phyloP scores from a whole-genome alignment of 768 basidiomycete species.

The Infundibulicybe gibba region DNA sequence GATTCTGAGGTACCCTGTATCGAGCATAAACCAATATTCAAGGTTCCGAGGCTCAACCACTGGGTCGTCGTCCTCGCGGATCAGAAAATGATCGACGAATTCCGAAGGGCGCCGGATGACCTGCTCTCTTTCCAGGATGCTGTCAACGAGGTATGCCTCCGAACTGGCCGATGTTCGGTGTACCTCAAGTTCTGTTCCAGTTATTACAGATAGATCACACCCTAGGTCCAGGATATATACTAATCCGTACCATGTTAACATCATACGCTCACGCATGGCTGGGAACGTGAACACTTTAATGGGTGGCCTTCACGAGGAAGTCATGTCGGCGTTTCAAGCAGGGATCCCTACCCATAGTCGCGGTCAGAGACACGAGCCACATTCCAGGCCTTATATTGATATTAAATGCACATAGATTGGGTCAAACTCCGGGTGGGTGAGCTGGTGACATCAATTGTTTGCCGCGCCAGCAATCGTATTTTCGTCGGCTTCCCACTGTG shows the following conservation, averaged over 20 bases:
- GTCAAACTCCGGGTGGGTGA: constrained; percentile 19
- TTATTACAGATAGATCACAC: not conserved
- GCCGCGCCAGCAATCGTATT: constrained; percentile 37
- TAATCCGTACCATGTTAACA: not conserved
- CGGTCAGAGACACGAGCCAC: not conserved
- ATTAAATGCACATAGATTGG: constrained; percentile 31
- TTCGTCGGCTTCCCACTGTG: constrained; percentile 50
- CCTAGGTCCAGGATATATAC: not conserved
- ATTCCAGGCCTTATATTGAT: not conserved
- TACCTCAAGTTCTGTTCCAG: not conserved
- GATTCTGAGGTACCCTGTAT: not conserved
- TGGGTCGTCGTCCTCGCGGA: not conserved
- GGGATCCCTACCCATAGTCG: not conserved
- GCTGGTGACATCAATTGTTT: constrained; percentile 27
- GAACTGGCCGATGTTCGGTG: not conserved
- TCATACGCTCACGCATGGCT: not conserved
- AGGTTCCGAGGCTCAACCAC: not conserved
- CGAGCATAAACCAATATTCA: not conserved
- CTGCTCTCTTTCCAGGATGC: not conserved
- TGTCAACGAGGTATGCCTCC: not conserved
- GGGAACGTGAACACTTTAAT: not conserved
- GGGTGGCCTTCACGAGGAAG: not conserved
- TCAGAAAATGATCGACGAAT: not conserved
- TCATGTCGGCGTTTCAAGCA: not conserved
- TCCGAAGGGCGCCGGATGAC: not conserved